Conservation (phyloP, 768 basidiomycete genomes). For the Zangia roseola region DNA sequence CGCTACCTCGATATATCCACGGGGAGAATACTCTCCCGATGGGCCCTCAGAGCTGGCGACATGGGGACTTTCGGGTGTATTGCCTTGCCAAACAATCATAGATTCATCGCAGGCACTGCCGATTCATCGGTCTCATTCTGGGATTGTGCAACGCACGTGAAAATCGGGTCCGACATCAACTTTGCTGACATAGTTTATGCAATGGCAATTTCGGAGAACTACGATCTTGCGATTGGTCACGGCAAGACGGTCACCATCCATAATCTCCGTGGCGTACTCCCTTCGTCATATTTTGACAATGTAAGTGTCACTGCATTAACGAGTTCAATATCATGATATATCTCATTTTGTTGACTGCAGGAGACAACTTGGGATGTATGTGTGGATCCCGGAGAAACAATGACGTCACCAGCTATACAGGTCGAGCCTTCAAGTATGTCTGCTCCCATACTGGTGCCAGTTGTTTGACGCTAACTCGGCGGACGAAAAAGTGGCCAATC, state of each 20-base stretch:
- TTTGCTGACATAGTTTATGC: not conserved
- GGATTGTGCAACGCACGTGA: not conserved
- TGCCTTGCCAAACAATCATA: not conserved
- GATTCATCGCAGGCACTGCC: not conserved
- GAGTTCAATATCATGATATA: too few relatives aligned
- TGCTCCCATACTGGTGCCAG: too few relatives aligned
- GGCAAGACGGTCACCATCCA: not conserved
- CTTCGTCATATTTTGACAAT: not conserved
- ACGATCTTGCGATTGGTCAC: conserved; percentile 1
- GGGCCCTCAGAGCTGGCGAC: not conserved
- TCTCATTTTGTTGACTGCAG: too few relatives aligned
- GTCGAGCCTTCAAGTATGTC: too few relatives aligned
- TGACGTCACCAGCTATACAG: too few relatives aligned
- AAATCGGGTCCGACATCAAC: not conserved
- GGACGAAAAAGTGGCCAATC: too few relatives aligned
- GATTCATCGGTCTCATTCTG: conserved; percentile 6
- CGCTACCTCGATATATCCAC: too few relatives aligned
- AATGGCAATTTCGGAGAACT: conserved; percentile 5
- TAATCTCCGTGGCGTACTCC: conserved; percentile 1
- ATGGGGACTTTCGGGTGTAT: not conserved
- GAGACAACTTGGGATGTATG: too few relatives aligned
- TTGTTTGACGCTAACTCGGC: too few relatives aligned
- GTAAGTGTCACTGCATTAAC: not conserved
- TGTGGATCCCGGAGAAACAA: too few relatives aligned
- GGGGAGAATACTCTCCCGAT: not conserved